Base-by-base conservation (phyloP, 805 yeast genomes). In the Helenozyma rhizophorensis region DNA sequence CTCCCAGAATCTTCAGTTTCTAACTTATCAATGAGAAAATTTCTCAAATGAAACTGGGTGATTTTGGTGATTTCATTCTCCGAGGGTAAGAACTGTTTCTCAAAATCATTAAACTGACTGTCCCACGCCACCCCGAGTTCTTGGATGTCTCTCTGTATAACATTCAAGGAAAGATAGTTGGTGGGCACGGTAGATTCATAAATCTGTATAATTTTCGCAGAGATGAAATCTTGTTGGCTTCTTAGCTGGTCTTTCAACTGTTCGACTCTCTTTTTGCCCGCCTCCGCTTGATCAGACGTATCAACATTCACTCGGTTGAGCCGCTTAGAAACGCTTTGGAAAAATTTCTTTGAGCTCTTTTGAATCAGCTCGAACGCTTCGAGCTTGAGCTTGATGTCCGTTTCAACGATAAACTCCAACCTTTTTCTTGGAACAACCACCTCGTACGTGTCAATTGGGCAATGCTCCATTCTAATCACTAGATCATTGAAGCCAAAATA, bases 21-120 rank as follows among this genome's bases (percentile, higher is more conserved):
- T 25, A 65, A 58, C 35, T 68, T 70, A 34, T 79, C 88, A 48
- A 75, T 59, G 45, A 90, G 79, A 30, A 89, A 68, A 44, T 80
- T 83, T 39, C 80, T 77, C 48, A 90, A 63, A 52, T 90, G 97
- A 47, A 81, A 80, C 4, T 95, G 83, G 2, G 98, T 89, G 27
- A 93, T 84, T 42, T 86, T 71, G 4, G 95, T 80, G 45, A 93
- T 84, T 68, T 93, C 98, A 49, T 81, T 85, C 55, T 93, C 97
- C 7, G 95, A 78, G 1, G 97, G 97, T 39, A 90, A 70, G 51
- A 74, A 93, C 14, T 70, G 70, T 27, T 72, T 71, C 39, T 85
- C 97, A 60, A 93, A 90, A 6, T 76, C 83, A 23, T 76, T 71
- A 48, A 93, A 88, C 36, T 82, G 95, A 14, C 59, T 48, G 57